A percentile compares a stretch with the other conserved stretches of the same genome.
Evolutionary conservation across 176 grass and related monocot species (phyloP).

Genomic region (Alloteropsis semialata): DNA sequence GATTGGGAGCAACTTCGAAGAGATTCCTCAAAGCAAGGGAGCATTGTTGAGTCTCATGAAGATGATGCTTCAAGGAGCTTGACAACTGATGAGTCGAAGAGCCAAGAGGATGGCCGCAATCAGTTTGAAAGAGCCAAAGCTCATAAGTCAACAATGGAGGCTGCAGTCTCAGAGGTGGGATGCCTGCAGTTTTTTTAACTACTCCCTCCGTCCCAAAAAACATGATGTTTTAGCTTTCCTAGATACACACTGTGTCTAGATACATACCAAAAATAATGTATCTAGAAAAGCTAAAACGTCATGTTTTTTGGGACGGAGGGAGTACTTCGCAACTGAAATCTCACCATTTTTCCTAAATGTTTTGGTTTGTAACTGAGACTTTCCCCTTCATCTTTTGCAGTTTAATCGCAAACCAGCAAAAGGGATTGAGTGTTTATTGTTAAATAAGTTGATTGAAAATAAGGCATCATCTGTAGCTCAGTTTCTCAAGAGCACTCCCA

Average conservation of each 20-base stretch:
- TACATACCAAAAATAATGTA: too few species aligned
- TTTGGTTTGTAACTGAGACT: constrained; percentile 17
- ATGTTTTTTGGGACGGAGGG: too few species aligned
- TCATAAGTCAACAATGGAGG: constrained; percentile 98
- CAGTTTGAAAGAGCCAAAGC: constrained; percentile 99
- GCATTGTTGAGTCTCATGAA: constrained; percentile 45
- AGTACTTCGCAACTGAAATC: constrained; percentile 8
- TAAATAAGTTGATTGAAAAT: constrained; percentile 91
- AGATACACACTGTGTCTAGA: too few species aligned
- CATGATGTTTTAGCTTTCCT: too few species aligned
- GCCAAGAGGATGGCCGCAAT: constrained; percentile 72
- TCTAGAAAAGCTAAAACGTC: too few species aligned
- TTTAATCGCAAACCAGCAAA: constrained; percentile 94
- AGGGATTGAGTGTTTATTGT: constrained; percentile 87
- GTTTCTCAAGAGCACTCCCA: constrained; percentile 90
- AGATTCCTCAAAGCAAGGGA: constrained; percentile 59
- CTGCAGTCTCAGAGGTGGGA: constrained; percentile 84
- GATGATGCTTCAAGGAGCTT: constrained; percentile 60
- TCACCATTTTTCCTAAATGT: constrained; percentile 17
- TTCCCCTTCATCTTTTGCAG: constrained; percentile 41
- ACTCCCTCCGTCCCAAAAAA: too few species aligned
- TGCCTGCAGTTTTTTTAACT: constrained; percentile 18
- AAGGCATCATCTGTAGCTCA: constrained; percentile 70
- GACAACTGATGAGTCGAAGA: constrained; percentile 60
- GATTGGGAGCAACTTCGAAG: constrained; percentile 92